phyloP scores from a whole-genome alignment of 805 yeast species.

The Saccharomyces kudriavzevii region DNA sequence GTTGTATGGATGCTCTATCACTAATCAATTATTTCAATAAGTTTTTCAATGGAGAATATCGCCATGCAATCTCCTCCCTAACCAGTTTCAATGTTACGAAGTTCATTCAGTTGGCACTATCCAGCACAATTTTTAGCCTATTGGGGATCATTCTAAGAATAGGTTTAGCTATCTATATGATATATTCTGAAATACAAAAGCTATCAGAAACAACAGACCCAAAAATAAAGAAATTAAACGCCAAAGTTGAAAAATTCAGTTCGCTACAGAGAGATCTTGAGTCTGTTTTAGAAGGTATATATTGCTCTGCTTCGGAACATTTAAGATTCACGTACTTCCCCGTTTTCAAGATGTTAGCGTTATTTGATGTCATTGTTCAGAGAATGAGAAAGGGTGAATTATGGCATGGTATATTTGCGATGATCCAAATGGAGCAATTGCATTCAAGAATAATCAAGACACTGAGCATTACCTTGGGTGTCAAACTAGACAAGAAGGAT shows the following conservation, averaged over 20 bases:
- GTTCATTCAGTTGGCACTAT: slow-evolving; percentile 22
- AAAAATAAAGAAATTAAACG: slow-evolving; percentile 2
- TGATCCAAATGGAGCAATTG: slow-evolving; percentile 13
- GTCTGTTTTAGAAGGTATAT: slow-evolving; percentile 17
- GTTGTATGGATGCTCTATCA: slow-evolving; percentile 7
- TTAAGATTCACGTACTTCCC: slow-evolving; percentile 28
- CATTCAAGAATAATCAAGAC: slow-evolving; percentile 19
- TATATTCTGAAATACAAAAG: slow-evolving; percentile 13
- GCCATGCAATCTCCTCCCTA: slow-evolving; percentile 12
- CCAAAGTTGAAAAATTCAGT: slow-evolving; percentile 18
- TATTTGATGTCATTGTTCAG: slow-evolving; percentile 25
- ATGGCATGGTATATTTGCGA: slow-evolving; percentile 15
- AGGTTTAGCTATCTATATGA: slow-evolving; percentile 16
- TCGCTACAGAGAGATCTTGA: slow-evolving; percentile 21
- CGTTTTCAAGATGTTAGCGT: slow-evolving; percentile 25
- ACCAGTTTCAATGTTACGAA: slow-evolving; percentile 21
- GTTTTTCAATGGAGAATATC: slow-evolving; percentile 19
- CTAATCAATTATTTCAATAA: slow-evolving; percentile 17
- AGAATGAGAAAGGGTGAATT: slow-evolving; percentile 25
- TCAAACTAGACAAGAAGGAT: slow-evolving; percentile 17
- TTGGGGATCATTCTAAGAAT: slow-evolving; percentile 23
- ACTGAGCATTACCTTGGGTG: slow-evolving; percentile 20
- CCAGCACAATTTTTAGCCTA: slow-evolving; percentile 20
- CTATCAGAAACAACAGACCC: slow-evolving; percentile 1
- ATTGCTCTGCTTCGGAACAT: slow-evolving; percentile 19